Conservation (phyloP, 78 protist species). For the Dictyostelium brefeldianum region DNA sequence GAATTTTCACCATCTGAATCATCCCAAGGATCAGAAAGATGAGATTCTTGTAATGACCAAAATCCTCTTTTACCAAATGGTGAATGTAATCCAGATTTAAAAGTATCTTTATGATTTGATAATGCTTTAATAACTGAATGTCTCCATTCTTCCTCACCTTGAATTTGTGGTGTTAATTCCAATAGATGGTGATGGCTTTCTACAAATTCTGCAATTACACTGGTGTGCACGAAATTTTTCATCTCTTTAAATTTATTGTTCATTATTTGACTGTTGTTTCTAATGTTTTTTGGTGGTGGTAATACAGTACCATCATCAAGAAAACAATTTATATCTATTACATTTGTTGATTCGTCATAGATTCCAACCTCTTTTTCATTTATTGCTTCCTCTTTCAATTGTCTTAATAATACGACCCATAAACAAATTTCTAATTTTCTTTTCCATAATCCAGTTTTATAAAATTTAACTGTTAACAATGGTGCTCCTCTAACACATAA, state of each 20-base stretch:
- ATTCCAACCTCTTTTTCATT: neutral
- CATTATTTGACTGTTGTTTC: neutral
- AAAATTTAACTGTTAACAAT: neutral
- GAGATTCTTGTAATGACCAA: constrained; percentile 1
- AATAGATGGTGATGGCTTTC: constrained; percentile 2
- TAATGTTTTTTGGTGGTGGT: neutral
- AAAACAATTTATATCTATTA: neutral
- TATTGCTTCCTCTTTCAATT: neutral
- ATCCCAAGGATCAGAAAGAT: constrained; percentile 10
- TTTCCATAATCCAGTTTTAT: constrained; percentile 1
- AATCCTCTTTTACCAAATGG: neutral
- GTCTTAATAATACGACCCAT: neutral
- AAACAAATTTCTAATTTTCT: neutral
- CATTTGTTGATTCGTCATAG: neutral
- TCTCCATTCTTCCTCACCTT: constrained; percentile 17
- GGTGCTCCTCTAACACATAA: constrained; percentile 1
- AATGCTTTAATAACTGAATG: constrained; percentile 6
- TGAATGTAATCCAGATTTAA: neutral
- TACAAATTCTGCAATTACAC: constrained; percentile 8
- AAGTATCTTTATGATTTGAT: constrained; percentile 8
- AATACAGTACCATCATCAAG: neutral
- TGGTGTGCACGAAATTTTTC: constrained; percentile 7
- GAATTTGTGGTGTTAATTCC: neutral
- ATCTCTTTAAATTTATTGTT: neutral
- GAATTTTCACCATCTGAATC: neutral